A percentile compares a stretch with the other conserved stretches of the same genome.
Conservation (phyloP, 2,329 filamentous ascomycete genomes). For the Lachnellula subtilissima region DNA sequence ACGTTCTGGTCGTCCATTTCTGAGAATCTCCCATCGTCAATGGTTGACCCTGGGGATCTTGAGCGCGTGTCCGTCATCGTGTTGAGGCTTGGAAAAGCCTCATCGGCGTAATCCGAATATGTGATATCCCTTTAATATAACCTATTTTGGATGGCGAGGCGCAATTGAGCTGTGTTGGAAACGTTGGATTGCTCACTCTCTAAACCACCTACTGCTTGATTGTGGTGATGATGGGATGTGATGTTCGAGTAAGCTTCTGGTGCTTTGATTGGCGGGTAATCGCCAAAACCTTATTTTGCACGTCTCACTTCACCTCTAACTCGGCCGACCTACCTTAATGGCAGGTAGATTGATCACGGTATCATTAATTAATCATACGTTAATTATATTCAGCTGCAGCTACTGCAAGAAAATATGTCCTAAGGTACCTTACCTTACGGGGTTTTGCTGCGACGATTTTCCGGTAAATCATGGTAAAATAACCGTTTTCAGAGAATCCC, state of each 20-base stretch:
- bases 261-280: not conserved
- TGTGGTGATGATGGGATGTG: not conserved
- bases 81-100: slow-evolving; percentile 5
- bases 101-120: not conserved
- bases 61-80: slow-evolving; percentile 19
- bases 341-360: too few species aligned
- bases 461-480: too few species aligned
- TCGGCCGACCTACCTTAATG: not conserved
- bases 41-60: slow-evolving; percentile 26
- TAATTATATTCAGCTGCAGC: not conserved
- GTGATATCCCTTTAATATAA: not conserved
- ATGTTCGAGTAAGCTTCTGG: not conserved
- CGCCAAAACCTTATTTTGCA: not conserved
- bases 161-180: not conserved
- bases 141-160: not conserved
- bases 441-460: too few species aligned
- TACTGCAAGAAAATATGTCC: too few species aligned
- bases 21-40: slow-evolving; percentile 22
- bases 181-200: not conserved
- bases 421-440: too few species aligned
- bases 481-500: too few species aligned
- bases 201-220: not conserved
- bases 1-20: slow-evolving; percentile 28
- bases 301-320: not conserved
- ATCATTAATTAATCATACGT: not conserved